Conservation (phyloP, 257 asterid species). For the Mentha longifolia region DNA sequence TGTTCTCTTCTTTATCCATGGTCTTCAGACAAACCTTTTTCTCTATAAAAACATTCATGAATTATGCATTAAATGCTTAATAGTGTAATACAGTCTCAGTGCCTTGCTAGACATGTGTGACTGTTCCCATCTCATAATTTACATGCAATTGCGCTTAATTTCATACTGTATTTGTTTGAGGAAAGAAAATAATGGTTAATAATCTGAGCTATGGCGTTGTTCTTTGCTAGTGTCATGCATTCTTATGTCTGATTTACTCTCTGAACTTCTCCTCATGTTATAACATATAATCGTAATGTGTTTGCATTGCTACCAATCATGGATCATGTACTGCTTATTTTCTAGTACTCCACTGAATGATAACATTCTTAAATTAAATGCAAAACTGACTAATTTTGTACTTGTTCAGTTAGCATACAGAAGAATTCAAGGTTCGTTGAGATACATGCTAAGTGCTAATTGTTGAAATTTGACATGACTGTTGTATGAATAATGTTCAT, state of each 20-base stretch:
- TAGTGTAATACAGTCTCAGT: neutral
- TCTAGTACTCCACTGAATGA: neutral
- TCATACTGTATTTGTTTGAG: neutral
- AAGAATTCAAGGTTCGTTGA: neutral
- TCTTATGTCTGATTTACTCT: constrained; percentile 15
- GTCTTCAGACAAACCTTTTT: neutral
- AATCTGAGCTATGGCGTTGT: neutral
- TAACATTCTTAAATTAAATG: neutral
- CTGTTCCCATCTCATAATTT: neutral
- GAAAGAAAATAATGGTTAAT: neutral
- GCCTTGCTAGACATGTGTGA: neutral
- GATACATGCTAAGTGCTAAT: neutral
- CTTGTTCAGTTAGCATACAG: neutral
- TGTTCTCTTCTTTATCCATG: neutral
- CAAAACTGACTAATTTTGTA: constrained; percentile 13
- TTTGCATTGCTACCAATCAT: constrained; percentile 12
- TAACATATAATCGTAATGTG: neutral
- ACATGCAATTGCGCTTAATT: neutral
- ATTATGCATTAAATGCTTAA: neutral
- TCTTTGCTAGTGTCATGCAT: neutral
- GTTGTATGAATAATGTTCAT: neutral
- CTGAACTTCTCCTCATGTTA: constrained; percentile 7
- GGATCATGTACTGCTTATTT: constrained; percentile 1
- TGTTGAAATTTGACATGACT: constrained; percentile 5
- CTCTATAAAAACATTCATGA: neutral